phyloP scores from a whole-genome alignment of 768 basidiomycete species.

The Suillus sp. region DNA sequence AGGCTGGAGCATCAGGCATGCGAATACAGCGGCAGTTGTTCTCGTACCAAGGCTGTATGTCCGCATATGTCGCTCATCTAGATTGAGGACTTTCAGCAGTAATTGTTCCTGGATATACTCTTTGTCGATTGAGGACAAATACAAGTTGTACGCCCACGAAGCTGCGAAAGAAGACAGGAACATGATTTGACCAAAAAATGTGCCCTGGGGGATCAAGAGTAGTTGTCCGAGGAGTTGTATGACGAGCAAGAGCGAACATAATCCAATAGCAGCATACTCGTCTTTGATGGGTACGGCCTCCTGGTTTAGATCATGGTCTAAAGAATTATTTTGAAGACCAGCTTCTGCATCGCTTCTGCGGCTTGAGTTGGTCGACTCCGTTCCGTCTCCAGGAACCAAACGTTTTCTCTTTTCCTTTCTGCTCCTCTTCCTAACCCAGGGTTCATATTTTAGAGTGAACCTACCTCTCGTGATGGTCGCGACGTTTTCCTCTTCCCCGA shows the following conservation, averaged over 20 bases:
- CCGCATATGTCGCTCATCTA: conserved; percentile 3
- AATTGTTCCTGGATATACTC: conserved; percentile 22
- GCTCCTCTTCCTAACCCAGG: background rate
- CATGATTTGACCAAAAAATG: conserved; percentile 38
- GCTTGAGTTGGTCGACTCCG: conserved; percentile 2
- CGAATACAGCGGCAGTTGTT: conserved; percentile 13
- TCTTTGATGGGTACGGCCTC: background rate
- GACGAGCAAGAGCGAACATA: conserved; percentile 34
- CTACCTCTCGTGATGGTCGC: conserved; percentile 20
- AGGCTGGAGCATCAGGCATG: conserved; percentile 9
- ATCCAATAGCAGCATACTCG: conserved; percentile 25
- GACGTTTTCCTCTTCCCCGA: conserved; percentile 18
- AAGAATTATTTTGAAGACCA: background rate
- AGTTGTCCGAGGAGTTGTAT: conserved; percentile 37
- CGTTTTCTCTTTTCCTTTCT: background rate
- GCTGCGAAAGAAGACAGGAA: conserved; percentile 34
- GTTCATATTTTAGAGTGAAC: conserved; percentile 26
- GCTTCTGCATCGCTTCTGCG: conserved; percentile 10
- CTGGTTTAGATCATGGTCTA: background rate
- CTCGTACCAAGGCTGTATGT: conserved; percentile 13
- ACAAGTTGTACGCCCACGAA: conserved; percentile 37
- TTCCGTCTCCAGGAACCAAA: background rate
- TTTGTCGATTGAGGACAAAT: conserved; percentile 34
- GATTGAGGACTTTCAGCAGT: conserved; percentile 13
- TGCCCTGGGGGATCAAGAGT: conserved; percentile 36